Base-by-base conservation (phyloP, 2,329 filamentous ascomycete genomes). In the Penicillium sumatraense region DNA sequence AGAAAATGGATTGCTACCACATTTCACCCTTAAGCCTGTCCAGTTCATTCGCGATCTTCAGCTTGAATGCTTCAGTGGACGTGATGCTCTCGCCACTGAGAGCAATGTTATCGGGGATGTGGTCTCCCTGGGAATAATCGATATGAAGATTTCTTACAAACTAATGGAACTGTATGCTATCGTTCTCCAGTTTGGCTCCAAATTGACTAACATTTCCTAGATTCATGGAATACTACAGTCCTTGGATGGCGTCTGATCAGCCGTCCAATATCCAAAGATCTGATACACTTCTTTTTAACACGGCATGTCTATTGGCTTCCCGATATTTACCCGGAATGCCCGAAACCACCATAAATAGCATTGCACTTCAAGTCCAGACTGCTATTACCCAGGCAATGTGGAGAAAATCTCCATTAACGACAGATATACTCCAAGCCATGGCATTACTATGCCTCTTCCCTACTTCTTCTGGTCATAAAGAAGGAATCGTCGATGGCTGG, bases 401-500 rank as follows among this genome's bases (percentile, higher is more conserved):
- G 69, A 65, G 63, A 24, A 61, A 61, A 18, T 62, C 68, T 3
- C 68, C 68, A 1, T 52, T 72, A 54, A 64, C 62, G n/a, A 65
- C 63, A 24, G 68, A 71, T 42, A 56, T 65, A n/a, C 64, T 72
- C 3, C 70, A 72, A 52, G 69, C 69, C 3, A 53, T 72, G 31
- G 62, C 65, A 23, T 59, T 72, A 13, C 66, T 72, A 23, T 70
- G 68, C 45, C 56, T 72, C 41, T 73, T 69, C 58, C 66, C 69
- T 21, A 63, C 68, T 31, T 65, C 68, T 31, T 65, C 68, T 3
- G 63, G 69, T 6, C 68, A 72, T 35, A 72, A 70, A 50, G 70
- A 71, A 50, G 60, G 66, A 7, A 66, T 66, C 16, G 70, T 73
- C 60, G 70, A 73, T 42, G 68, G 68, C 61, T 73, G 70, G 70